Base-by-base conservation (phyloP, 192 early-diverging fungal genomes). In the Backusella westeae region DNA sequence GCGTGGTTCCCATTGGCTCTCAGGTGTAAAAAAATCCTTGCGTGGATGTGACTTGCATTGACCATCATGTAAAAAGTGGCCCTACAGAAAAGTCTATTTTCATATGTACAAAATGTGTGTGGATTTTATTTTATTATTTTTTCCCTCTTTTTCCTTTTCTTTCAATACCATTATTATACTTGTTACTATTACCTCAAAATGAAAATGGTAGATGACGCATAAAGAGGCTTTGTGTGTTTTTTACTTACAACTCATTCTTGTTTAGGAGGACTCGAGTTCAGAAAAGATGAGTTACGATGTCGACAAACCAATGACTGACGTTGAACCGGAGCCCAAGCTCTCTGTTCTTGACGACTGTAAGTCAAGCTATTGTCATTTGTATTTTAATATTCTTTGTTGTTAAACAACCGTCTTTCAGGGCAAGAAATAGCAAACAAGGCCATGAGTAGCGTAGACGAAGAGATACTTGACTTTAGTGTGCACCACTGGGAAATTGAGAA, bases 261-360 rank as follows among this genome's bases (percentile, higher is more conserved):
- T 10, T 63, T 63, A 63, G 56, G 56, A 63, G 3, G 56, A 63
- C 23, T 63, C 56, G 56, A 63, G 56, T 63, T 63, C 56, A 63
- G 56, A 56, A n/a, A 56, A 56, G 53, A 56, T 56, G 53, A 56
- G 53, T 56, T n/a, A 21, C 53, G 73, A 75, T 14, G 26, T 44
- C 15, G 73, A 75, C 34, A 75, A 65, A 21, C 39, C 65, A 29
- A 75, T 75, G 74, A 63, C 65, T 17, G 74, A 75, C 26, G 74
- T 10, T 46, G 42, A 67, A 2, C 74, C 36, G 23, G 41, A 29
- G n/a, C 42, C 65, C 44, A 19, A 59, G 41, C 6, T 75, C 10
- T 76, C 75, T 53, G 75, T 59, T 1, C 26, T 76, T 49, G 75
- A 76, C 75, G 36, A 76, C 32, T 69, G 75, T 76, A 69, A 70